Base-by-base conservation (phyloP, 2,329 filamentous ascomycete genomes). In the Colletotrichum sp. region DNA sequence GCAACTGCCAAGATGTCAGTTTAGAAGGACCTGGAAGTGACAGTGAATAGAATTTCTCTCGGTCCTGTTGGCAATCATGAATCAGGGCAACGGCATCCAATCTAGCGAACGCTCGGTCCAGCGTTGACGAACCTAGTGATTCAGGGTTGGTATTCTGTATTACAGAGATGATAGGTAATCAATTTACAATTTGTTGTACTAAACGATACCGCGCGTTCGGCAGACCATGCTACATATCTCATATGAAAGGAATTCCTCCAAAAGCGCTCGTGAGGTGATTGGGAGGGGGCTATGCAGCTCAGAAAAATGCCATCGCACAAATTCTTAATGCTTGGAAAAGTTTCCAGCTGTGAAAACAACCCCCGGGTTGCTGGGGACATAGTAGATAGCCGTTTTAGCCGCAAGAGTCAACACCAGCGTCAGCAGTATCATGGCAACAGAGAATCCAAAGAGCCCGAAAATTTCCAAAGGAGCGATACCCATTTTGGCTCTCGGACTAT, bases 41-140 rank as follows among this genome's bases (percentile, higher is more conserved):
- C 18, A 21, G 6, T 49, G n/a, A 0, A 13, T 8, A 52, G 0
- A 0, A 52, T 3, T 7, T 6, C 3, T 21, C 44, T 21, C 10
- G 0, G 10, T 52, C 44, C n/a, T 44, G 18, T 44, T n/a, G 39
- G 18, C 0, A 44, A 44, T 18, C 9, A 44, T 44, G 39, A n/a
- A n/a, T n/a, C 39, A 44, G 18, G 39, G 36, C 36, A 44, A n/a
- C 39, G 5, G 3, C 39, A n/a, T n/a, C 9, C 5, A 44, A n/a
- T n/a, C n/a, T n/a, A n/a, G n/a, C n/a, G n/a, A n/a, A n/a, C n/a
- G n/a, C n/a, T n/a, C n/a, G n/a, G n/a, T n/a, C 9, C 5, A 44
- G 39, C 8, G 9, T 10, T 44, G 18, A 12, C 18, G 5, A n/a
- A 10, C 0, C 1, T 6, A n/a, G 9, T n/a, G 39, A 18, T 18